Conservation (phyloP, 371 early-diverging fungal genomes). For the Syncephalastrum monosporum region DNA sequence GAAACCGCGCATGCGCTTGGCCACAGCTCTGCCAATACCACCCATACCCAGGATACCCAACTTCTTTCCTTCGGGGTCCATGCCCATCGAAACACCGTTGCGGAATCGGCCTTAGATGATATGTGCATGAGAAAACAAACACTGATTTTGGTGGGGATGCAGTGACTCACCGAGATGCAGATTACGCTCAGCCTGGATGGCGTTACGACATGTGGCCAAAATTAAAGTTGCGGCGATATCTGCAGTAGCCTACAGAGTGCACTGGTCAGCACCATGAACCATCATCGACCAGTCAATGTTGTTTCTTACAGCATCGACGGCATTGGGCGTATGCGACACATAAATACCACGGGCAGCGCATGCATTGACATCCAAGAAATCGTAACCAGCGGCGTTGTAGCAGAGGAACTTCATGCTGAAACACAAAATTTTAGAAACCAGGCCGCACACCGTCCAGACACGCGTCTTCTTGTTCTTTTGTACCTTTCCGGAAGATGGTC, state of each 20-base stretch:
- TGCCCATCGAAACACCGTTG: slow-evolving; percentile 47
- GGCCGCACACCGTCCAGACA: not conserved
- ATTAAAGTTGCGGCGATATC: slow-evolving; percentile 55
- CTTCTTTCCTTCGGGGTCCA: slow-evolving; percentile 47
- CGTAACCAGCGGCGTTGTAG: slow-evolving; percentile 44
- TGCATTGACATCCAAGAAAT: slow-evolving; percentile 36
- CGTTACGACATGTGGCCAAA: slow-evolving; percentile 47
- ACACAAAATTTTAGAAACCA: not conserved
- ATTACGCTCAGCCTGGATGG: slow-evolving; percentile 38
- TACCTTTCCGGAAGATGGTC: slow-evolving; percentile 27
- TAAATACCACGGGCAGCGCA: slow-evolving; percentile 32
- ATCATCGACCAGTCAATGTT: not conserved
- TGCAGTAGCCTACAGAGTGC: slow-evolving; percentile 43
- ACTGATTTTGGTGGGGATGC: not conserved
- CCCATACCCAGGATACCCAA: slow-evolving; percentile 64
- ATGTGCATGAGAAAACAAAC: not conserved
- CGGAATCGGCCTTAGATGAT: slow-evolving; percentile 36
- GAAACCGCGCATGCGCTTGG: slow-evolving; percentile 54
- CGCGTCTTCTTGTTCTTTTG: not conserved
- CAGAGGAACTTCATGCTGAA: slow-evolving; percentile 30
- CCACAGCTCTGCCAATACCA: slow-evolving; percentile 60
- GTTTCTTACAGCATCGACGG: slow-evolving; percentile 34
- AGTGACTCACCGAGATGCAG: slow-evolving; percentile 40
- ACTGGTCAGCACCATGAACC: not conserved
- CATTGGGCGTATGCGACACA: slow-evolving; percentile 44